These are phyloP conservation scores for Eragrostis nindensis DNA, from an alignment of 176 grass and related monocot species.

Conservation along the genomic window DNA sequence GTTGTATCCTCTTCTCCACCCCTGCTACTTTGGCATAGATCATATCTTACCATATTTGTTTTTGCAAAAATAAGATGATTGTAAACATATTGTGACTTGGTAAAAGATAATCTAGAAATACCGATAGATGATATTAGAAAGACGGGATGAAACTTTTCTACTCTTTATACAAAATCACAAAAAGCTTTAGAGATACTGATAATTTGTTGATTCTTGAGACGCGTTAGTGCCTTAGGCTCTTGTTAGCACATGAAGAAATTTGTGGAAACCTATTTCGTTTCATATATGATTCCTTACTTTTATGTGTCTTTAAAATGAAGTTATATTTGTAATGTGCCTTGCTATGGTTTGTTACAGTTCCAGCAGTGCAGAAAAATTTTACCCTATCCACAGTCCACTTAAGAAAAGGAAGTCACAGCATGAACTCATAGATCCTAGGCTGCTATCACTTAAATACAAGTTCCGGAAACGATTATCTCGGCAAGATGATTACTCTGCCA, in stretches of 20 bases:
- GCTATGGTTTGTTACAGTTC: conserved; percentile 41
- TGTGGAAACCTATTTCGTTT: background rate
- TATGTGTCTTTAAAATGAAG: background rate
- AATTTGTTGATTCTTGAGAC: conserved; percentile 6
- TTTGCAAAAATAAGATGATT: background rate
- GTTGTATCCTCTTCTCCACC: background rate
- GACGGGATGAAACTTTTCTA: conserved; percentile 1
- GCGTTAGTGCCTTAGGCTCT: background rate
- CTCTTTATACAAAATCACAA: background rate
- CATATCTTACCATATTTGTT: background rate
- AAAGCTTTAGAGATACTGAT: background rate
- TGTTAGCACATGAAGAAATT: background rate
- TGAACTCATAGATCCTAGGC: conserved; percentile 50
- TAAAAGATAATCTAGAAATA: background rate
- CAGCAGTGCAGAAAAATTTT: conserved; percentile 35
- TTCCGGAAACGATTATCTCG: conserved; percentile 41
- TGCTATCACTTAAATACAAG: conserved; percentile 67
- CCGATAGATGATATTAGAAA: background rate
- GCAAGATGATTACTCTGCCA: conserved; percentile 33
- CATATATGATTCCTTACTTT: conserved; percentile 8
- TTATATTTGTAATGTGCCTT: conserved; percentile 30
- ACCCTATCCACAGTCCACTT: conserved; percentile 27
- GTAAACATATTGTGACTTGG: background rate
- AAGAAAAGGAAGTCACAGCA: conserved; percentile 79
- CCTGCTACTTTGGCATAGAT: background rate